phyloP scores from a whole-genome alignment of 257 asterid genomes.

The Salvia hispanica region DNA sequence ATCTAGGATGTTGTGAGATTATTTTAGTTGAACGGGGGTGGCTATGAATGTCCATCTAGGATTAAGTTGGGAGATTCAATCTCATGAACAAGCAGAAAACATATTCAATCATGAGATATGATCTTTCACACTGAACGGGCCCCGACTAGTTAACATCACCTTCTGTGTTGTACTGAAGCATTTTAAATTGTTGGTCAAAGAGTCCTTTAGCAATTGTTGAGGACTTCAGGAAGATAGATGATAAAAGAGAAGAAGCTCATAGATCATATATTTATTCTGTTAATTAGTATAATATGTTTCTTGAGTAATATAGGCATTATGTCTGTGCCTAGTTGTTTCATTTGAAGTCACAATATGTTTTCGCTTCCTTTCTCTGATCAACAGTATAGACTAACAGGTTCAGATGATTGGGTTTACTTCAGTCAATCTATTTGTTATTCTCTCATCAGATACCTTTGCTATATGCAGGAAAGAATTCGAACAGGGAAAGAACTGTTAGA shows the following conservation, averaged over 20 bases:
- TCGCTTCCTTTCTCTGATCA: not conserved
- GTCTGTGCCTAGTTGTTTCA: too few species aligned
- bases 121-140: too few species aligned
- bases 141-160: not conserved
- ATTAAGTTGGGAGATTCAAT: too few species aligned
- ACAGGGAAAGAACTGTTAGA: constrained; percentile 53
- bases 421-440: constrained; percentile 9
- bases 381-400: not conserved
- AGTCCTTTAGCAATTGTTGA: not conserved
- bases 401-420: not conserved
- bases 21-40: too few species aligned
- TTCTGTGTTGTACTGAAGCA: not conserved
- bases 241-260: not conserved
- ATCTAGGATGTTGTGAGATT: too few species aligned
- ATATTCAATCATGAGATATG: too few species aligned
- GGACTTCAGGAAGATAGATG: not conserved
- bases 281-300: not conserved
- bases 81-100: too few species aligned
- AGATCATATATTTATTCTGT: not conserved
- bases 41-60: too few species aligned
- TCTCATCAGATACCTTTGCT: not conserved
- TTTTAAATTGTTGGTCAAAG: not conserved
- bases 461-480: constrained; percentile 61
- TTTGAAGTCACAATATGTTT: not conserved
- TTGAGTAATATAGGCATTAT: not conserved